Percentiles rank a stretch among this genome's conserved stretches.
Conservation (phyloP, 176 grass and related monocot genomes). For the Bothriochloa decipiens region DNA sequence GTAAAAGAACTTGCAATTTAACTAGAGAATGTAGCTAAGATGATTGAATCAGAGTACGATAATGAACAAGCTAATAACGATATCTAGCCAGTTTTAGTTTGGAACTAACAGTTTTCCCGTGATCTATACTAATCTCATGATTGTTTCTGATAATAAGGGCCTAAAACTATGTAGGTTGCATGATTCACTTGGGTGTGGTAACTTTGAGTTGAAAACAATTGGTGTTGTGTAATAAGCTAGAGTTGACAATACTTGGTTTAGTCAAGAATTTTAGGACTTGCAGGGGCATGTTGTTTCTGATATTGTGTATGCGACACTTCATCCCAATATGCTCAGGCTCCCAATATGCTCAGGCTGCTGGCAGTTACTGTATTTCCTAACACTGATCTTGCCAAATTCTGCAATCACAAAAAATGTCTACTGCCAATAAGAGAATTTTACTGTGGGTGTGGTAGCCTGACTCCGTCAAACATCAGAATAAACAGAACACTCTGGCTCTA, state of each 20-base stretch:
- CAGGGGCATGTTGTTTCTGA: background rate
- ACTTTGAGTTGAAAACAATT: constrained; percentile 6
- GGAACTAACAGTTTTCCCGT: background rate
- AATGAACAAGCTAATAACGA: background rate
- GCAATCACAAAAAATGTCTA: background rate
- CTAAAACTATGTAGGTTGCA: background rate
- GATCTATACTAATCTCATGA: background rate
- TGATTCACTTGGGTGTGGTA: constrained; percentile 11
- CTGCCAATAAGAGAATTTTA: constrained; percentile 4
- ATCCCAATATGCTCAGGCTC: background rate
- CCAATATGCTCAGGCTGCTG: background rate
- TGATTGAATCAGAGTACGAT: background rate
- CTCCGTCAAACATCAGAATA: background rate
- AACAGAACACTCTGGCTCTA: background rate
- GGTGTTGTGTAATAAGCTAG: background rate
- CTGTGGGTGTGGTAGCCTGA: constrained; percentile 3
- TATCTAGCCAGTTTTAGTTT: background rate
- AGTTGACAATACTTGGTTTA: background rate
- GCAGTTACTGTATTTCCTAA: background rate
- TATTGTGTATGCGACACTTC: background rate
- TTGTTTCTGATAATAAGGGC: background rate
- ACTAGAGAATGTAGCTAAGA: background rate
- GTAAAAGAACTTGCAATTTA: background rate
- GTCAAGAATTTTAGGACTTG: background rate
- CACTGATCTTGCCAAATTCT: background rate